Conservation (phyloP, 257 asterid genomes). For the Solanum etuberosum region DNA sequence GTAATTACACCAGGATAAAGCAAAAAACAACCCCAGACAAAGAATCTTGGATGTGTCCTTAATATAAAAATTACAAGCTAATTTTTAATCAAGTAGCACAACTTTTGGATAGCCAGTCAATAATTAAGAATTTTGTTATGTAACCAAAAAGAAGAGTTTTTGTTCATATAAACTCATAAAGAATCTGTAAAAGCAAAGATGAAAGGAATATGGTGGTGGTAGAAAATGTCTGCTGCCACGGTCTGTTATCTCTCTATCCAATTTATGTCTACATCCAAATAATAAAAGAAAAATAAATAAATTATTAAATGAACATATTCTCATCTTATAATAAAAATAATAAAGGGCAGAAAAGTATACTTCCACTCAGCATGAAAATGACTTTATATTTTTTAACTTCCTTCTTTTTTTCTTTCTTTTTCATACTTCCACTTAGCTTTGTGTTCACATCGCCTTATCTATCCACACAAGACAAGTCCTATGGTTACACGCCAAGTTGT, state of each 20-base stretch:
- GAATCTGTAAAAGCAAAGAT: conserved; percentile 74
- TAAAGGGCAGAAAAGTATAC: conserved; percentile 10
- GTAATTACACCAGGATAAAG: conserved; percentile 12
- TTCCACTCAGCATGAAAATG: conserved; percentile 10
- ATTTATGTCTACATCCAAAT: conserved; percentile 42
- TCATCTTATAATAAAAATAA: background rate
- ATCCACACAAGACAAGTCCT: conserved; percentile 8
- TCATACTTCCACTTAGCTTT: background rate
- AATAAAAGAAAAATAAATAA: background rate
- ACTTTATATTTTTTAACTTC: background rate
- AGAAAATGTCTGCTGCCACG: conserved; percentile 69
- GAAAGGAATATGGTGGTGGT: conserved; percentile 65
- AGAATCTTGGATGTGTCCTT: background rate
- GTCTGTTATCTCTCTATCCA: conserved; percentile 81
- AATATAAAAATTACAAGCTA: background rate
- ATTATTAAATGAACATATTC: background rate
- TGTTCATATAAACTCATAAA: conserved; percentile 49
- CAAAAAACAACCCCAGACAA: background rate
- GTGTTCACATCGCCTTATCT: conserved; percentile 16
- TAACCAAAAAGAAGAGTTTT: background rate
- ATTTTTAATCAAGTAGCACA: background rate
- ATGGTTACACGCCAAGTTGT: conserved; percentile 14
- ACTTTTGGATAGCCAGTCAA: background rate
- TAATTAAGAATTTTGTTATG: background rate
- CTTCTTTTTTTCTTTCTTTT: background rate